phyloP scores from a whole-genome alignment of 2,329 filamentous ascomycete species.

The Phyllosticta ampelicida region DNA sequence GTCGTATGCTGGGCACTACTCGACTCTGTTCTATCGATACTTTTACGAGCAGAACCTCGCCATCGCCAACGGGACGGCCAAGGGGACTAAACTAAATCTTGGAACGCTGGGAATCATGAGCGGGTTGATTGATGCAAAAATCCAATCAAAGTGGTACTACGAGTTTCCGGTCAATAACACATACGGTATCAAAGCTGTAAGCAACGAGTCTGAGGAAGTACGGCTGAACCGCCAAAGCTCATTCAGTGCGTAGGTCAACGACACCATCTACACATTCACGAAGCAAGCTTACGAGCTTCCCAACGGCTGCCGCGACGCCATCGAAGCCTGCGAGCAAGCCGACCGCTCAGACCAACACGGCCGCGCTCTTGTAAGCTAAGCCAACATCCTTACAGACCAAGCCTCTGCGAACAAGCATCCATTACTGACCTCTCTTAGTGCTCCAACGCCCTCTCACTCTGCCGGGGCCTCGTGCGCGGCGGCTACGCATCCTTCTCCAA shows the following conservation, averaged over 20 bases:
- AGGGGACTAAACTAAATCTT: conserved; percentile 41
- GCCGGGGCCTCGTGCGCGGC: conserved; percentile 21
- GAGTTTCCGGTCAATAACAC: conserved; percentile 46
- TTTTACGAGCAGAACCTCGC: conserved; percentile 46
- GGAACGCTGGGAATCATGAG: conserved; percentile 46
- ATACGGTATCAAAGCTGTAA: conserved; percentile 36
- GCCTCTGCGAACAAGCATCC: no score
- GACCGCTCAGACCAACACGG: conserved; percentile 18
- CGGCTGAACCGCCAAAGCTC: not conserved
- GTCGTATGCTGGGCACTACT: conserved; percentile 38
- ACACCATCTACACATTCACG: conserved; percentile 35
- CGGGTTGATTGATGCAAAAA: conserved; percentile 41
- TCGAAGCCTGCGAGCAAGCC: conserved; percentile 19
- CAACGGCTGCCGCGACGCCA: conserved; percentile 44
- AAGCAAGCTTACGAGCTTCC: conserved; percentile 36
- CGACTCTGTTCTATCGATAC: conserved; percentile 44
- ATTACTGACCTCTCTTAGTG: conserved; percentile 23
- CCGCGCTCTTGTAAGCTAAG: not conserved
- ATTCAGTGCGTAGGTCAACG: conserved; percentile 25
- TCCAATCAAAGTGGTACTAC: conserved; percentile 34
- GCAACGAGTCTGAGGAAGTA: not conserved
- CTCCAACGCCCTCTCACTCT: conserved; percentile 27
- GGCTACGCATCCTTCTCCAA: conserved; percentile 21
- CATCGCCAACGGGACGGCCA: conserved; percentile 37
- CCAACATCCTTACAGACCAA: not conserved